Evolutionary conservation across 179 eudicot genomes (phyloP), one percentile per base, ranked within the genome.

Genomic region (Beta corolliflora): DNA sequence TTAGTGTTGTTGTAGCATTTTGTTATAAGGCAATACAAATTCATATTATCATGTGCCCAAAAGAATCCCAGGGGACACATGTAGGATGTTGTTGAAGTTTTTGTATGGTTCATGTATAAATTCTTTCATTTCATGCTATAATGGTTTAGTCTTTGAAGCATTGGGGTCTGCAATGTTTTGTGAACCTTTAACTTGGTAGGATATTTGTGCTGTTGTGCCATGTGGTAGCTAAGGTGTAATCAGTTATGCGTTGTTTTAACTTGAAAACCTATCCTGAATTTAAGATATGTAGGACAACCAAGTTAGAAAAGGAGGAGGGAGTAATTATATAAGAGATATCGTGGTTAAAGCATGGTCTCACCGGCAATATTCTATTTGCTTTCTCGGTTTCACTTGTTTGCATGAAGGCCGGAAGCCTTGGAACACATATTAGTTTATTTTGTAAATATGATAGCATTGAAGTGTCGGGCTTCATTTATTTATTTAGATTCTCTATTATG

Each of bases 401-500:
- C 29, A 25, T 25, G 29, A 25, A 25, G 29, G 29, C 29, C 1
- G 29, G 29, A 25, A 25, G 29, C 29, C 29, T n/a, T 25, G 29
- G 1, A 25, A 25, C 29, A 25, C 29, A 25, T 25, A 25, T 25
- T 25, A 25, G 29, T 25, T 25, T 25, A 25, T 25, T 82, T 87
- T 97, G 86, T 97, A 63, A 77, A 19, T 59, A 29, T 79, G 82
- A 78, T 73, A 81, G 83, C 94, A 97, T 98, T 89, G 88, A 98
- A 94, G 81, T 80, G 29, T 97, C 86, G 88, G 97, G 80, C 92
- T 25, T 25, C 1, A 25, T 25, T 25, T 25, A 25, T 25, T 25
- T 25, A 25, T 25, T 25, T 25, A 25, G 29, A 25, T 25, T 25
- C 29, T 25, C 29, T 25, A 94, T 82, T 97, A 98, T 83, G 91